Percentiles rank a stretch among this genome's conserved stretches.
Conservation (phyloP, 768 basidiomycete genomes). For the Trametes coccinea region DNA sequence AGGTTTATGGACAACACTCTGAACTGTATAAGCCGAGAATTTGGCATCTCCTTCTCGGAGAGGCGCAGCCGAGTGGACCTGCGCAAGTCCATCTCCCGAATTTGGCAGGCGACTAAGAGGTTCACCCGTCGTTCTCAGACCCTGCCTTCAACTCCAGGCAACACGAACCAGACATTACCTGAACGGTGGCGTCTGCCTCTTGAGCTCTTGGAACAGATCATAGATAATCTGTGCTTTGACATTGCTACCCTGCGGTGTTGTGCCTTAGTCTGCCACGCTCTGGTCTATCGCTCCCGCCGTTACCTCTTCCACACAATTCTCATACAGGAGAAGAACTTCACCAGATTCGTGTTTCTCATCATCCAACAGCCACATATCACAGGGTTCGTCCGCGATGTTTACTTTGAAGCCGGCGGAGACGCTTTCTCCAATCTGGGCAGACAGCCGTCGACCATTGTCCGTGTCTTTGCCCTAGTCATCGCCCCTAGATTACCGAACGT, state of each 20-base stretch:
- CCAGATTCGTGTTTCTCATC: background rate
- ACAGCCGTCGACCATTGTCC: background rate
- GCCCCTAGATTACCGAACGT: conserved; percentile 5
- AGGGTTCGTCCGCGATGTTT: conserved; percentile 11
- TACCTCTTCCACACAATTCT: conserved; percentile 21
- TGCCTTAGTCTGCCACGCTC: conserved; percentile 20
- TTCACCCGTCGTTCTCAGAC: background rate
- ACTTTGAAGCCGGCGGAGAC: conserved; percentile 8
- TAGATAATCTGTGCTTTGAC: conserved; percentile 21
- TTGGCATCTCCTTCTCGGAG: background rate
- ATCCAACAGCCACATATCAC: conserved; percentile 2
- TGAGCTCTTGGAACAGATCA: conserved; percentile 20
- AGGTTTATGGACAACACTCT: background rate
- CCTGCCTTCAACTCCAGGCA: background rate
- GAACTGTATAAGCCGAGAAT: conserved; percentile 1
- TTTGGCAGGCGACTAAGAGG: background rate
- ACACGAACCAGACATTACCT: background rate
- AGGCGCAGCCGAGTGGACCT: background rate
- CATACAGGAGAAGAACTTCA: conserved; percentile 7
- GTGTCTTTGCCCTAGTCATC: conserved; percentile 10
- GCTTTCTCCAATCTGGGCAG: background rate
- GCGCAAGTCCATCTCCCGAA: conserved; percentile 2
- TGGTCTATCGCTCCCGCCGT: conserved; percentile 10
- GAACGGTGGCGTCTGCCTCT: conserved; percentile 9
- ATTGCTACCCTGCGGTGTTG: conserved; percentile 9